These are phyloP conservation scores for Astragalus membranaceus DNA, from an alignment of 306 rosid genomes.

Conservation along the genomic window DNA sequence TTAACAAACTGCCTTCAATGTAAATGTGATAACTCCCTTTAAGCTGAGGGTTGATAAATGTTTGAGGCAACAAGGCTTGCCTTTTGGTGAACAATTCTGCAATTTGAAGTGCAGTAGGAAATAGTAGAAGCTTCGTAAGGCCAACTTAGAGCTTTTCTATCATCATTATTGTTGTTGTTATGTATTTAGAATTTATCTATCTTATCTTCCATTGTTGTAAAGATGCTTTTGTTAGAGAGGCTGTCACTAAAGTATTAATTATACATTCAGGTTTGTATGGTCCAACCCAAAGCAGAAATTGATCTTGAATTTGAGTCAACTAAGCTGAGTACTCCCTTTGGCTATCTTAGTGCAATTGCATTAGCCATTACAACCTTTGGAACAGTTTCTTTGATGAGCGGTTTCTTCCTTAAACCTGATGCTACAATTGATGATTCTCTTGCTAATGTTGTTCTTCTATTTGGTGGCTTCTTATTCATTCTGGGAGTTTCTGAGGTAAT, in stretches of 20 bases:
- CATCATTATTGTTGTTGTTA: not conserved
- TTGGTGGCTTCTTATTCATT: constrained; percentile 74
- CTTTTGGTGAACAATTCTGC: not conserved
- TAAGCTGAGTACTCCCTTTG: constrained; percentile 71
- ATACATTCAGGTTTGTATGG: constrained; percentile 60
- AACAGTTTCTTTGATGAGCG: constrained; percentile 82
- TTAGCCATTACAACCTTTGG: constrained; percentile 77
- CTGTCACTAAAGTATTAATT: not conserved
- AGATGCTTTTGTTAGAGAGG: not conserved
- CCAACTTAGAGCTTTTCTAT: no score
- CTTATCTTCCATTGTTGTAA: not conserved
- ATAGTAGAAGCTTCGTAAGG: no score
- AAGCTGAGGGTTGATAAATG: no score
- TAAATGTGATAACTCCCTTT: no score
- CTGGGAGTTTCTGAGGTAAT: constrained; percentile 85
- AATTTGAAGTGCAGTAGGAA: constrained; percentile 40
- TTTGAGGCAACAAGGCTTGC: constrained; percentile 16
- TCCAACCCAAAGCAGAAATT: constrained; percentile 88
- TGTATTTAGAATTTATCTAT: not conserved
- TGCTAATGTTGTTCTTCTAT: constrained; percentile 75
- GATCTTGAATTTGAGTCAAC: constrained; percentile 75
- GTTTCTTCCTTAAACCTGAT: constrained; percentile 85
- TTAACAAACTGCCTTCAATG: no score
- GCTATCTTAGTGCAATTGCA: constrained; percentile 60
- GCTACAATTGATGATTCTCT: constrained; percentile 79